Base-by-base conservation (phyloP, 345 rosid species). In the Hypericum perforatum region DNA sequence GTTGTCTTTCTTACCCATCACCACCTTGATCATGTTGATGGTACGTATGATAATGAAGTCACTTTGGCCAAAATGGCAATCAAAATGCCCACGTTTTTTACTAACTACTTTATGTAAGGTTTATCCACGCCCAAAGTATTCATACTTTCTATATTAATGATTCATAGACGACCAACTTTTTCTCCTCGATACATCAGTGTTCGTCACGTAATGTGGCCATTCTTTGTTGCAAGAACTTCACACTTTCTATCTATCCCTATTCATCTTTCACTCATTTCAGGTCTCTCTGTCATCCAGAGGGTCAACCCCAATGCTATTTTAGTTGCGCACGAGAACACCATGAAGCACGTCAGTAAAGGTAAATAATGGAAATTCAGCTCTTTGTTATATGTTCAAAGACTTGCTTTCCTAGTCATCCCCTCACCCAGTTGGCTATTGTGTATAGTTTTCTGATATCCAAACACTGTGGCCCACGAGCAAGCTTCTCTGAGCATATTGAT, bases 1-100 rank as follows among this genome's bases (percentile, higher is more conserved):
- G 58, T 90, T 32, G 89, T 90, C 60, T 81, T 84, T 65, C 63
- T 84, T 52, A 90, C 98, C 16, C 98, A 90, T 69, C 95, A 84
- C 64, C 98, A 90, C 49, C 76, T 5, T 45, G 96, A 90, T 71
- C 94, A 86, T 71, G 74, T 84, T 67, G 92, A 79, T 49, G 97
- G 97, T 90, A 69, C 37, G 69, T 22, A 58, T 59, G 32, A 13
- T 43, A 6, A 10, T 37, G 32, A 49, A n/a, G 49, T 29, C 22
- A 51, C 8, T 57, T 11, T 15, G 32, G 12, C 16, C 49, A 46
- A 5, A 13, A 13, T 13, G 8, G 16, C 7, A 11, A 3, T 8
- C 7, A 7, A 5, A 13, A 46, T 13, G 8, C 8, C 5, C 14
- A 22, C 32, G 4, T 22, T 22, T 22, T 4, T 22, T 1, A 22